A percentile compares a stretch with the other conserved stretches of the same genome.
Conservation (phyloP, 495 filamentous ascomycete genomes). For the Articulospora tetracladia region DNA sequence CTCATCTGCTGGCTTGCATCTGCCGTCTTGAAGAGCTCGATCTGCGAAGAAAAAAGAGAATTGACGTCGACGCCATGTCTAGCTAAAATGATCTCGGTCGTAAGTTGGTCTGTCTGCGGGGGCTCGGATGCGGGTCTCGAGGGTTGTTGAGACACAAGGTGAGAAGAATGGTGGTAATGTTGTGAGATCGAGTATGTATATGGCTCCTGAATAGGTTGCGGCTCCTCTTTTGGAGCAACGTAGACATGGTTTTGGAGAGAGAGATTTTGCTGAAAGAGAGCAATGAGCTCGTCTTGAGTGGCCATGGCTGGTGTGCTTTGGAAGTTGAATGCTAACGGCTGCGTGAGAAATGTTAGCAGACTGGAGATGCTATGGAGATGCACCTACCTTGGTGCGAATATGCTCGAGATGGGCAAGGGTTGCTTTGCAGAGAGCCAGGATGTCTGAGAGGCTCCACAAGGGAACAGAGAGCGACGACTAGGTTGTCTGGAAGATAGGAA, state of each 20-base stretch:
- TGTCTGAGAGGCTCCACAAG: conserved; percentile 16
- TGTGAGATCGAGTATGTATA: conserved; percentile 66
- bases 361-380: conserved; percentile 9
- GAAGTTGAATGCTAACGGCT: conserved; percentile 22
- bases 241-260: conserved; percentile 42
- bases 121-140: conserved; percentile 47
- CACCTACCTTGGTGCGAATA: conserved; percentile 28
- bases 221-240: conserved; percentile 25
- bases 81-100: conserved; percentile 40
- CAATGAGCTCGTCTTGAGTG: conserved; percentile 60
- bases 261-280: conserved; percentile 64
- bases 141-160: conserved; percentile 33
- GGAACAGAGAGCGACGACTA: conserved; percentile 17
- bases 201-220: conserved; percentile 20
- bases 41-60: conserved; percentile 51
- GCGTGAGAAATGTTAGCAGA: conserved; percentile 11
- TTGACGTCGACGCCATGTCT: conserved; percentile 51
- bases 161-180: conserved; percentile 72
- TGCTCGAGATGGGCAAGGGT: conserved; percentile 19
- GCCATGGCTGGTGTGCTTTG: conserved; percentile 32
- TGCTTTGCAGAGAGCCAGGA: conserved; percentile 22
- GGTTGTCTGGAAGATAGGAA: conserved; percentile 25
- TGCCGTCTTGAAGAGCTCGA: conserved; percentile 58
- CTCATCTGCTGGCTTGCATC: conserved; percentile 52
- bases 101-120: conserved; percentile 37